Evolutionary conservation across 768 basidiomycete genomes (phyloP).

Genomic region (Lactarius hatsudake): DNA sequence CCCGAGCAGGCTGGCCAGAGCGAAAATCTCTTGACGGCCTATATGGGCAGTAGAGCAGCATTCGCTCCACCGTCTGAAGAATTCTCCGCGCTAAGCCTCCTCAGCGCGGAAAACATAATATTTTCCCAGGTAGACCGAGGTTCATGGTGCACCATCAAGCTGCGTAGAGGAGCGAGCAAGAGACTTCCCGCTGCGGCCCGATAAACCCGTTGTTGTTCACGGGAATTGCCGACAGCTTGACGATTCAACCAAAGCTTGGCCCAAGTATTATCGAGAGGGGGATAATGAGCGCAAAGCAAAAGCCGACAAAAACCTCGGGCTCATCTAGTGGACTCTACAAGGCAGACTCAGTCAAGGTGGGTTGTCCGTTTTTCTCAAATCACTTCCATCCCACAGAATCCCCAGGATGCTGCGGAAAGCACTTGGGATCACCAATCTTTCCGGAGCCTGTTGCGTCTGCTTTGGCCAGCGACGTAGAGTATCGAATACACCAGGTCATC

Average conservation of each 20-base stretch:
- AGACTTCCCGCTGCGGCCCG: background rate
- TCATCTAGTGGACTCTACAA: conserved; percentile 26
- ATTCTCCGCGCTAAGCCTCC: too few species aligned
- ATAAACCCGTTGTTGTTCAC: background rate
- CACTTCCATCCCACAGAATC: background rate
- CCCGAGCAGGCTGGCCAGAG: too few species aligned
- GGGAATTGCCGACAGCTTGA: background rate
- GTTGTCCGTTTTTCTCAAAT: background rate
- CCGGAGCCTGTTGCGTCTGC: conserved; percentile 78
- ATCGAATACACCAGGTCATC: conserved; percentile 90
- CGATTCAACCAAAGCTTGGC: background rate
- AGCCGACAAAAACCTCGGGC: conserved; percentile 18
- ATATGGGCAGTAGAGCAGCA: too few species aligned
- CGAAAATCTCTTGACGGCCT: too few species aligned
- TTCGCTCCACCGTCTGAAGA: too few species aligned
- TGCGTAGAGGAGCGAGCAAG: too few species aligned
- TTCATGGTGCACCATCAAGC: too few species aligned
- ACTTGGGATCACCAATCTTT: conserved; percentile 67
- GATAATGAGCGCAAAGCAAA: conserved; percentile 23
- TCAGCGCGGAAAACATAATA: too few species aligned
- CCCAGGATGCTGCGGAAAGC: conserved; percentile 90
- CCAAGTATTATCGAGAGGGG: background rate
- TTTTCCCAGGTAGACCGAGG: too few species aligned
- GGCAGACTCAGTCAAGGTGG: conserved; percentile 27
- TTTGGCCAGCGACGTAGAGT: conserved; percentile 95